phyloP scores from a whole-genome alignment of 2,329 filamentous ascomycete genomes.

The Nannizzia gypsea region DNA sequence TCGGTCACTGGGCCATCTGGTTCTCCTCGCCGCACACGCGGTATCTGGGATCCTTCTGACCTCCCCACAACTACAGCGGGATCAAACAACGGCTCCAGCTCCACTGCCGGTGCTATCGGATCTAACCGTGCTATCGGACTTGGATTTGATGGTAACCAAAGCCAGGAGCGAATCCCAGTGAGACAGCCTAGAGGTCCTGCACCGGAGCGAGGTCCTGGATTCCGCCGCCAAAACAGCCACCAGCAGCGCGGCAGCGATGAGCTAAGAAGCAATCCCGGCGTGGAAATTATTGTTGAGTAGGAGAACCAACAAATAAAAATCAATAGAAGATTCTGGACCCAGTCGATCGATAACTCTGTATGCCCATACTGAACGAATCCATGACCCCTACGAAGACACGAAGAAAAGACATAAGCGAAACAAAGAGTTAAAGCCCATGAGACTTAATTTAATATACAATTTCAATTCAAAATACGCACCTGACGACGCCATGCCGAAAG shows the following conservation, averaged over 20 bases:
- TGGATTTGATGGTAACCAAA: conserved; percentile 41
- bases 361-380: conserved; percentile 4
- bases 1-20: conserved; percentile 35
- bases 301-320: conserved; percentile 12
- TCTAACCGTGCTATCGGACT: conserved; percentile 53
- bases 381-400: conserved; percentile 8
- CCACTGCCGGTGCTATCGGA: conserved; percentile 40
- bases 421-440: conserved; percentile 1
- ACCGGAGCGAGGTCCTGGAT: conserved; percentile 46
- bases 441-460: conserved; percentile 2
- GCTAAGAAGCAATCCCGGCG: conserved; percentile 47
- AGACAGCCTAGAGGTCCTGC: conserved; percentile 52
- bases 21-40: conserved; percentile 48
- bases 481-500: neutral
- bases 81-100: neutral
- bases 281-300: conserved; percentile 55
- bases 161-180: conserved; percentile 40
- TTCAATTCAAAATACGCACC: neutral
- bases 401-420: conserved; percentile 10
- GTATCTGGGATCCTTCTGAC: conserved; percentile 48
- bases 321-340: conserved; percentile 3
- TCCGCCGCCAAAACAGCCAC: conserved; percentile 52
- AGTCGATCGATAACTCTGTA: conserved; percentile 5
- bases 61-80: conserved; percentile 37
- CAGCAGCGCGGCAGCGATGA: conserved; percentile 52